Base-by-base conservation (phyloP, 208 protist genomes). In the Acanthamoeba royreba region DNA sequence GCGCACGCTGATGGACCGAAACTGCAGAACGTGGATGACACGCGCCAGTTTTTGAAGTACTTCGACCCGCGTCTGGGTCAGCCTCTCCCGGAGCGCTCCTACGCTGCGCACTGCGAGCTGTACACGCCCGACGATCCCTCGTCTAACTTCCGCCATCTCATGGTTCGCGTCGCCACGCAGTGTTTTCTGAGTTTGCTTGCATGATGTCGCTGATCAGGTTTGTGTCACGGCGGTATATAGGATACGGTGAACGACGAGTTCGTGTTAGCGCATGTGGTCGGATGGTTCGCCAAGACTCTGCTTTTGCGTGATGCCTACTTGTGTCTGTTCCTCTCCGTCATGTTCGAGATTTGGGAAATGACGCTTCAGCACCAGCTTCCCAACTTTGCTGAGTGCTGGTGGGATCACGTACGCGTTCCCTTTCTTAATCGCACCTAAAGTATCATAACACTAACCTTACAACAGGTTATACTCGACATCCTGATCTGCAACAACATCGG, bases 331-430 rank as follows among this genome's bases (percentile, higher is more conserved):
- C 83, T 99, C 2, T 98, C 96, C 52, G 81, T 99, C 28, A 94
- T 97, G 11, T 99, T 99, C 94, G 99, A 99, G 96, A 94, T 99
- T 87, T 69, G 98, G 17, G 99, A 99, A 97, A 94, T 99, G 53
- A 98, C 98, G 1, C 98, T 99, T 46, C 97, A 99, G 94, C 98
- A 99, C 95, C 85, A 97, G 7, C 94, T 99, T 28, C 98, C 98
- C 42, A 99, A 99, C 96, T 99, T 99, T 94, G 94, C 55, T 38
- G 88, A 99, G 96, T 99, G 99, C 97, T 99, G 99, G 98, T 99
- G 98, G 98, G 99, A 99, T 94, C 98, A 99, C 94, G 91, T 96
- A 61, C 83, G 94, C 83, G 7, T 31, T 89, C 72, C 72, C 35
- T 22, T 9, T 40, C 63, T n/a, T 77, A 77, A 61, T n/a, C n/a